These are phyloP conservation scores for Sistotremastrum suecicum DNA, from an alignment of 768 basidiomycete species.

Conservation along the genomic window DNA sequence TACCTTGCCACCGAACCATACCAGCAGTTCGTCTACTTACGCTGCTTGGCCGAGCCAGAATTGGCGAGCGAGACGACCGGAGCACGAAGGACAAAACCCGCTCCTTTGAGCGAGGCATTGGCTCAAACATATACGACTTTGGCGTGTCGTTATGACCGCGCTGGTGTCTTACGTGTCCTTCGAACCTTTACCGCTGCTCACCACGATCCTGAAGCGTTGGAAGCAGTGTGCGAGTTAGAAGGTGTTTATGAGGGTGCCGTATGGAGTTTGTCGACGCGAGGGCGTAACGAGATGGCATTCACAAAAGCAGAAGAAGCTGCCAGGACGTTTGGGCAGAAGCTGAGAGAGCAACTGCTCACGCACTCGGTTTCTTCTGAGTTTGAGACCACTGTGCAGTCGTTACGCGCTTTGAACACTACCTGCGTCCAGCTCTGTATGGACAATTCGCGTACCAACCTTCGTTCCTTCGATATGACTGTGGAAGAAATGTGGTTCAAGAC, in stretches of 20 bases:
- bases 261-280: slow-evolving; percentile 61
- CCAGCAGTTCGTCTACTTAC: slow-evolving; percentile 64
- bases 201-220: slow-evolving; percentile 42
- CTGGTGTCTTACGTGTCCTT: slow-evolving; percentile 47
- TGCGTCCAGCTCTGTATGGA: slow-evolving; percentile 55
- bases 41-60: slow-evolving; percentile 48
- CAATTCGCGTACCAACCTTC: slow-evolving; percentile 33
- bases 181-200: slow-evolving; percentile 35
- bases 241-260: slow-evolving; percentile 63
- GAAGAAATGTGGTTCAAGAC: slow-evolving; percentile 90
- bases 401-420: too few species aligned
- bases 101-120: slow-evolving; percentile 19
- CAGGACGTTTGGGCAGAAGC: background rate
- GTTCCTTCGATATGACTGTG: slow-evolving; percentile 24
- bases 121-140: slow-evolving; percentile 49
- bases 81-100: slow-evolving; percentile 11
- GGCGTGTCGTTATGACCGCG: slow-evolving; percentile 58
- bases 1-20: slow-evolving; percentile 32
- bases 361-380: too few species aligned
- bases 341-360: too few species aligned
- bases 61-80: slow-evolving; percentile 28
- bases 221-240: slow-evolving; percentile 51
- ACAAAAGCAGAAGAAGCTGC: slow-evolving; percentile 36
- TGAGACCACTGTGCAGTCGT: too few species aligned
- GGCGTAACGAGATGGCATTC: slow-evolving; percentile 51